A percentile compares a stretch with the other conserved stretches of the same genome.
Conservation (phyloP, 2,329 filamentous ascomycete species). For the Penicillium sp. region DNA sequence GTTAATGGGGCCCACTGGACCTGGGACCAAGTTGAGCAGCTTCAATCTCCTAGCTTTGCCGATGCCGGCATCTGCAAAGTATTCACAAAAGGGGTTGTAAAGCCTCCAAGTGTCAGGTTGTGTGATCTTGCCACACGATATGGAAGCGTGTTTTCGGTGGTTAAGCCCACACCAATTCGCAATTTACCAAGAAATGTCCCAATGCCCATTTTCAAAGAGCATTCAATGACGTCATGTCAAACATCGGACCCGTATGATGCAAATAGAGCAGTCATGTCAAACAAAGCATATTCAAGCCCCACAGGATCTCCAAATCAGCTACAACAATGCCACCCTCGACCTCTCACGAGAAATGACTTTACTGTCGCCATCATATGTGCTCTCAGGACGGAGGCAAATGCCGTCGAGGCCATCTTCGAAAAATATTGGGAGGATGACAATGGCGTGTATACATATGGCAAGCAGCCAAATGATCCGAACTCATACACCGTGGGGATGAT, state of each 20-base stretch:
- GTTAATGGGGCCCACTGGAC: conserved; percentile 17
- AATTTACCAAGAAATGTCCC: too few relatives aligned
- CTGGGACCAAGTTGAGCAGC: conserved; percentile 14
- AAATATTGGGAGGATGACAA: conserved; percentile 9
- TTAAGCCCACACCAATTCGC: too few relatives aligned
- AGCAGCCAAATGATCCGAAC: conserved; percentile 7
- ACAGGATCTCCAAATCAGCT: not conserved
- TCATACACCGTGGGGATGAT: conserved; percentile 15
- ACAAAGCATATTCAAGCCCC: not conserved
- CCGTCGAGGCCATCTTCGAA: conserved; percentile 16
- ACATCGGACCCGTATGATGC: too few relatives aligned
- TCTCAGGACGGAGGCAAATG: conserved; percentile 10
- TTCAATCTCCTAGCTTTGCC: conserved; percentile 3
- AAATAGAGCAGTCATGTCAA: not conserved
- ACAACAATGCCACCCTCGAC: not conserved
- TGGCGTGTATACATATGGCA: not conserved
- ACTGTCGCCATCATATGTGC: conserved; percentile 20
- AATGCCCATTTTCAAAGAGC: too few relatives aligned
- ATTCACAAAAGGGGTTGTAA: not conserved
- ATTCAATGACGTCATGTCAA: too few relatives aligned
- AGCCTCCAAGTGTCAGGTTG: not conserved
- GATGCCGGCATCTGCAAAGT: conserved; percentile 12
- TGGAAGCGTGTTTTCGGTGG: too few relatives aligned
- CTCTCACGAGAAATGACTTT: conserved; percentile 5
- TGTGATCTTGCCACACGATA: too few relatives aligned